phyloP scores from a whole-genome alignment of 2,329 filamentous ascomycete species.

The Pestalotiopsis sp. region DNA sequence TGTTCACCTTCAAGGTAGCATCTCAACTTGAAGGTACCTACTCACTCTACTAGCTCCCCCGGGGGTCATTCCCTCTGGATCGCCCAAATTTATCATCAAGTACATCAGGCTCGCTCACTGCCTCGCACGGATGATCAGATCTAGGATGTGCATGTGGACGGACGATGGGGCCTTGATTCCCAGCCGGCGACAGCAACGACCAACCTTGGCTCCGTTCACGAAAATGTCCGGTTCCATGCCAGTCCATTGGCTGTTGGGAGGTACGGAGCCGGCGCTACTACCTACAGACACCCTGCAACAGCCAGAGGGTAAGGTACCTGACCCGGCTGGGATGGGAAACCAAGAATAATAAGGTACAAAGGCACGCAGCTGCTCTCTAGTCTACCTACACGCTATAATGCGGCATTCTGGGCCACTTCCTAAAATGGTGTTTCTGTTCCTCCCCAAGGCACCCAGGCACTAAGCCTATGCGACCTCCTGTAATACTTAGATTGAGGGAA shows the following conservation, averaged over 20 bases:
- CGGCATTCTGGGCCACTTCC: conserved; percentile 12
- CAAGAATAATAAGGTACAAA: no score
- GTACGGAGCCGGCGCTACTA: conserved; percentile 10
- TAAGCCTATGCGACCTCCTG: conserved; percentile 13
- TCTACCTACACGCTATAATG: background rate
- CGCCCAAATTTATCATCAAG: background rate
- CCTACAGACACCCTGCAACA: background rate
- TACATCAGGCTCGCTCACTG: background rate
- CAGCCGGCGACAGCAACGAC: background rate
- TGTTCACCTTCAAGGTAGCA: background rate
- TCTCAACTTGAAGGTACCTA: background rate
- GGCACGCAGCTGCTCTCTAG: no score
- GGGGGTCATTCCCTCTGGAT: conserved; percentile 6
- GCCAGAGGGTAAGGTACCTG: background rate
- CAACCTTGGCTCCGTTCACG: conserved; percentile 8
- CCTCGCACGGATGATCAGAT: background rate
- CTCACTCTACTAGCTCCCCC: background rate
- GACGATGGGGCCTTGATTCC: background rate
- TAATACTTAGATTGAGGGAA: conserved; percentile 15
- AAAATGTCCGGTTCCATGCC: conserved; percentile 9
- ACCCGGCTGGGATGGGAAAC: background rate
- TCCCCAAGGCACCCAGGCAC: background rate
- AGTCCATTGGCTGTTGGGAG: conserved; percentile 6
- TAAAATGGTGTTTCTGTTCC: conserved; percentile 11
- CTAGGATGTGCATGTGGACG: background rate